Base-by-base conservation (phyloP, 192 early-diverging fungal species). In the Backusella parvicylindrica region DNA sequence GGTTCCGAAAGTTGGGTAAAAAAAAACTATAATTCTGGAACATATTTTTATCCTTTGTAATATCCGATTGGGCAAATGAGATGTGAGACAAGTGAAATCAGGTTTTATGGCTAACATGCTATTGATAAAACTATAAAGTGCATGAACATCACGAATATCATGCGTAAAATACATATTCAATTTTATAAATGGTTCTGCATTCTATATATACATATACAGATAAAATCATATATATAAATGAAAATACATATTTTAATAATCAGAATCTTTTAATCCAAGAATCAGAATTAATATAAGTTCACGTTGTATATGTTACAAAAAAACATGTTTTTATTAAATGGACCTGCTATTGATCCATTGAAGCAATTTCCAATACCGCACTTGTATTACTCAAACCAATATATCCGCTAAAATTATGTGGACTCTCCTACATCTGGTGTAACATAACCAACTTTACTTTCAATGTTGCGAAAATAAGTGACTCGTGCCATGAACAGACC, bases 281-380 rank as follows among this genome's bases (percentile, higher is more conserved):
- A 28, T 11, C 53, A 60, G 23, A 60, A 60, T 60, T 60, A 56
- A 56, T 56, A 60, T 28, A 60, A 11, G 23, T 60, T 60, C 53
- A 60, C 53, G 53, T 60, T 60, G 18, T 56, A 56, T 56, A 28
- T 26, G 21, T 28, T 28, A 60, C 21, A 60, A 60, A 60, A 38
- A 60, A 60, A 60, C 53, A 60, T 60, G 53, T 60, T 60, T 60
- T 60, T 60, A 60, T 60, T 60, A 60, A 60, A 60, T 60, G 9
- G 23, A 60, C 11, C 28, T 60, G 53, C 53, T 60, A 60, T 60
- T 60, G 53, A 60, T 60, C 53, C 53, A 60, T 60, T 60, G 53
- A 60, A 28, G 26, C 23, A 9, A 60, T 60, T 60, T 60, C 53
- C 3, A 60, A 12, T 60, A 23, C 53, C 53, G 53, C 53, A 60